These are phyloP conservation scores for Syzygium malaccense DNA, from an alignment of 441 rosid genomes.

Conservation along the genomic window DNA sequence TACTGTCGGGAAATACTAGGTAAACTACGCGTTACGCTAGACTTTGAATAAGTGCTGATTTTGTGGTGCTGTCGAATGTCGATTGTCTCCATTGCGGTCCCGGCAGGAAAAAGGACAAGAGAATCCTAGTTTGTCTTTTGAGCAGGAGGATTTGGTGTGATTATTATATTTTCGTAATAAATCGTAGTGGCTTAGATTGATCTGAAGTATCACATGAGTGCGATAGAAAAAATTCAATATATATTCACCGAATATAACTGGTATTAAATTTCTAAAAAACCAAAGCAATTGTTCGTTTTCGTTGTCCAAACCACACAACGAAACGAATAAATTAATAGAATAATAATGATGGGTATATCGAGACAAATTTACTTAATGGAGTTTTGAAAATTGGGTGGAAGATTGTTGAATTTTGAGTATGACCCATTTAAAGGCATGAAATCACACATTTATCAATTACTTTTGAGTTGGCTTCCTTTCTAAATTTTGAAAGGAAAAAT, in stretches of 20 bases:
- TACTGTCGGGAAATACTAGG: neutral
- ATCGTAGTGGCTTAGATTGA: too few relatives aligned
- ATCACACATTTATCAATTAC: neutral
- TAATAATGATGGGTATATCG: neutral
- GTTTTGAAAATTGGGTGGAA: neutral
- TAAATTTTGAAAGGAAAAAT: neutral
- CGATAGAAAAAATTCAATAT: neutral
- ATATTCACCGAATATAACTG: too few relatives aligned
- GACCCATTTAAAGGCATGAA: neutral
- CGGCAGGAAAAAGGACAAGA: neutral
- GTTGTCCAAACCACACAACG: neutral
- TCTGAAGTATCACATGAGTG: rapidly evolving
- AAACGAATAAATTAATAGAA: neutral
- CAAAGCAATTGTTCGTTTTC: too few relatives aligned
- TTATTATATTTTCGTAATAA: neutral
- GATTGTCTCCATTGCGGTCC: neutral
- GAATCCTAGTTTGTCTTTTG: neutral
- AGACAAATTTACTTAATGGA: neutral
- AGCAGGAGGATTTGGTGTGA: neutral
- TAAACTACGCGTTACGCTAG: neutral
- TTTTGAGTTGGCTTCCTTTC: neutral
- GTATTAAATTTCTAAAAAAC: too few relatives aligned
- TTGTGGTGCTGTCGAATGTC: neutral
- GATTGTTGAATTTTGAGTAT: neutral
- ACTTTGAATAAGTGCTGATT: neutral